Base-by-base conservation (phyloP, 2,329 filamentous ascomycete species). In the Phialemoniopsis sp. region DNA sequence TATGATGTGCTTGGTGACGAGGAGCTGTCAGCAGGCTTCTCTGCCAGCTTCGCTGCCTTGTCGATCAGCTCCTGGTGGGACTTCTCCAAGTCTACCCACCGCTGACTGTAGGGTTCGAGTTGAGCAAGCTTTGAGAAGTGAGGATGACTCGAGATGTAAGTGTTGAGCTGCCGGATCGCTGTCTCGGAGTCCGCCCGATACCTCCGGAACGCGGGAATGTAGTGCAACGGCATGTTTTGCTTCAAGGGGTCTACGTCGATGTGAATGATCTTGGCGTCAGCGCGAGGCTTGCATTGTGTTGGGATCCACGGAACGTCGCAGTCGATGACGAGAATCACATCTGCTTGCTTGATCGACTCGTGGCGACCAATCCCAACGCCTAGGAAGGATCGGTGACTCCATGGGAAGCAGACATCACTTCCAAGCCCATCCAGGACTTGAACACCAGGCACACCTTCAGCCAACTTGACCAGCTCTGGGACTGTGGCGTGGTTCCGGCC, bases 251-350 rank as follows among this genome's bases (percentile, higher is more conserved):
- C 82, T 29, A 78, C 68, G 47, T 86, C 82, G 35, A 86, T 67
- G 50, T 86, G 82, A 41, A 78, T 72, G 46, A 86, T 76, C 43
- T 71, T 78, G 3, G 80, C 75, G 8, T 66, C 62, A 2, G 66
- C 58, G 5, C 66, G 70, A 1, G 82, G 81, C 34, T 72, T 71
- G 62, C 75, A 82, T 44, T 73, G 73, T 0, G 78, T 82, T 13
- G 76, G 76, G 37, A 86, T 81, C 80, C 80, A 86, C 0, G 82
- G 82, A 1, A 85, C 78, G 52, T 86, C 82, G 46, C 80, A 83
- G 54, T 86, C 81, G 13, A 84, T 61, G 4, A 85, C 70, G 5
- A 87, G 53, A 34, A 86, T 82, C 31, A 83, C 64, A 51, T 86
- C 82, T 0, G 82, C 80, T 0, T 74, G 73, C 45, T 65, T 68